phyloP scores from a whole-genome alignment of 768 basidiomycete genomes.

The Suillus brevipes region DNA sequence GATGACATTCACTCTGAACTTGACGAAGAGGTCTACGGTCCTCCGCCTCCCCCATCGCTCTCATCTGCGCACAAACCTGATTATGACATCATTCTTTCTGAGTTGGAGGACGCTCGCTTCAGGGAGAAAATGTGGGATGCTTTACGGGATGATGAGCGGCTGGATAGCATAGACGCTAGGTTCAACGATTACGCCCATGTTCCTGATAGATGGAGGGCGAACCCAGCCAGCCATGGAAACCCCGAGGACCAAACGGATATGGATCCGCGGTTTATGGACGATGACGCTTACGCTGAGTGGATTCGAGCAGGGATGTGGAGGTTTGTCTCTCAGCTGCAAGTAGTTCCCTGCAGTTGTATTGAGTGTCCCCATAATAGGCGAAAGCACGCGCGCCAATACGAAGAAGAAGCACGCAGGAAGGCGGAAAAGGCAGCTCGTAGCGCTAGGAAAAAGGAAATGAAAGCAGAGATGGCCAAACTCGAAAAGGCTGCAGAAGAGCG shows the following conservation, averaged over 20 bases:
- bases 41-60: constrained; percentile 25
- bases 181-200: constrained; percentile 72
- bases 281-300: constrained; percentile 89
- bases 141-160: constrained; percentile 68
- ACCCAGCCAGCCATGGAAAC: constrained; percentile 25
- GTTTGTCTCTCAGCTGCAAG: constrained; percentile 36
- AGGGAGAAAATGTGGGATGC: constrained; percentile 73
- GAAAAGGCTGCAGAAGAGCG: constrained; percentile 55
- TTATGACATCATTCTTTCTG: constrained; percentile 49
- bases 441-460: constrained; percentile 54
- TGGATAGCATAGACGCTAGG: constrained; percentile 61
- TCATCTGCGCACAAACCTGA: constrained; percentile 36
- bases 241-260: constrained; percentile 40
- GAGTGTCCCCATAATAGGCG: constrained; percentile 42
- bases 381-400: constrained; percentile 66
- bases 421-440: constrained; percentile 52
- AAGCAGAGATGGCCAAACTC: constrained; percentile 51
- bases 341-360: constrained; percentile 10
- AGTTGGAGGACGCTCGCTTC: constrained; percentile 66
- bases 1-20: background rate
- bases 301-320: constrained; percentile 84
- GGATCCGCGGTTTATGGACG: constrained; percentile 61
- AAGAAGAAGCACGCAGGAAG: constrained; percentile 57
- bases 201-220: constrained; percentile 64
- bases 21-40: constrained; percentile 25